phyloP scores from a whole-genome alignment of 2,329 filamentous ascomycete genomes.

The Aspergillus niger region DNA sequence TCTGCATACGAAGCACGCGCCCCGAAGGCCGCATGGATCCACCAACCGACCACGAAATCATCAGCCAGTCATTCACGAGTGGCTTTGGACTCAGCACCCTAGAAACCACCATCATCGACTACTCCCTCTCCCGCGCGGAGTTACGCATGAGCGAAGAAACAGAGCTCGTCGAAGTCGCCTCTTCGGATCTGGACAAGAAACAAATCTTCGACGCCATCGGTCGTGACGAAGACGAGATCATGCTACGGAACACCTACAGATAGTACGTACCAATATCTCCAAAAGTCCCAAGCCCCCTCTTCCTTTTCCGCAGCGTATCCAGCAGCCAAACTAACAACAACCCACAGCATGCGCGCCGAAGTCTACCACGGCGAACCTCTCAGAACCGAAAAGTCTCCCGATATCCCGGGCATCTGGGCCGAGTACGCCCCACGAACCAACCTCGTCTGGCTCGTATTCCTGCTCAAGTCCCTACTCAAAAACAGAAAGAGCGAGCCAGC shows the following conservation, averaged over 20 bases:
- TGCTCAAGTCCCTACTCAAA: slow-evolving; percentile 58
- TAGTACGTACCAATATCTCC: slow-evolving; percentile 31
- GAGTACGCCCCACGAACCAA: slow-evolving; percentile 63
- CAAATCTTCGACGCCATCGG: slow-evolving; percentile 47
- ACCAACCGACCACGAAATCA: slow-evolving; percentile 34
- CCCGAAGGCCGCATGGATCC: slow-evolving; percentile 35
- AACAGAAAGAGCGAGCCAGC: slow-evolving; percentile 30
- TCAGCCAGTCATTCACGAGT: slow-evolving; percentile 36
- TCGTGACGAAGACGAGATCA: slow-evolving; percentile 43
- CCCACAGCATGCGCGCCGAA: slow-evolving; percentile 41
- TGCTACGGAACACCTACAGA: slow-evolving; percentile 46
- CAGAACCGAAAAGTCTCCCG: slow-evolving; percentile 35
- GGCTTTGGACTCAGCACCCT: slow-evolving; percentile 56
- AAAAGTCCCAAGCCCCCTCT: no score
- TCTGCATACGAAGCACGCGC: slow-evolving; percentile 55
- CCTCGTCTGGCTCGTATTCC: slow-evolving; percentile 64
- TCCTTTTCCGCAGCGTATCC: no score
- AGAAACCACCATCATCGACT: slow-evolving; percentile 68
- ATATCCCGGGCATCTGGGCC: slow-evolving; percentile 51
- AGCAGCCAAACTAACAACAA: background rate
- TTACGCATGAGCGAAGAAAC: slow-evolving; percentile 37
- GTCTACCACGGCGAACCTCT: slow-evolving; percentile 50
- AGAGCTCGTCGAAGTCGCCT: slow-evolving; percentile 37
- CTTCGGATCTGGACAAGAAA: slow-evolving; percentile 47
- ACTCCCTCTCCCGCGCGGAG: slow-evolving; percentile 65